Evolutionary conservation across 768 basidiomycete species (phyloP).

Genomic region (Russula sp.): DNA sequence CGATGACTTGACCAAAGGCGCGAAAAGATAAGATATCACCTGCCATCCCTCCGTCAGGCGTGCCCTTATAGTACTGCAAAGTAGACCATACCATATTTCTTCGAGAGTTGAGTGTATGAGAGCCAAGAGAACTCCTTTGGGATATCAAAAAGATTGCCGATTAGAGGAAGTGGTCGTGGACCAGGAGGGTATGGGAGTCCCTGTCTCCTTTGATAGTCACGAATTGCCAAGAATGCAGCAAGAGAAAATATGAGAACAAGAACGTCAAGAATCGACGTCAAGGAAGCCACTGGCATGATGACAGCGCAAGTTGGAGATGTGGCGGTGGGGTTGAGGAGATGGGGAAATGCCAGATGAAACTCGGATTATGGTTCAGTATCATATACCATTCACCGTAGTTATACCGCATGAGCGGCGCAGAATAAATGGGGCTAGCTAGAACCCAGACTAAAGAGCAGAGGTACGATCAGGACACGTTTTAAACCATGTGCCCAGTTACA

Average conservation of each 20-base stretch:
- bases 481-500: no score
- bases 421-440: no score
- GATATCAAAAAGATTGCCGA: conserved; percentile 19
- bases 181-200: conserved; percentile 21
- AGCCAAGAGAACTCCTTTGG: conserved; percentile 17
- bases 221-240: not conserved
- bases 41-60: not conserved
- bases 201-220: not conserved
- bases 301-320: not conserved
- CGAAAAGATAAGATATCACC: conserved; percentile 16
- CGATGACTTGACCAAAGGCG: conserved; percentile 8
- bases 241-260: conserved; percentile 1
- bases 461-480: no score
- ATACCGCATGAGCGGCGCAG: no score
- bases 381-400: no score
- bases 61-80: not conserved
- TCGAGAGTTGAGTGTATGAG: not conserved
- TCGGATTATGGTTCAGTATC: no score
- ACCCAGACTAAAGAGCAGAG: no score
- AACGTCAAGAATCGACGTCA: not conserved
- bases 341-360: no score
- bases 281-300: not conserved
- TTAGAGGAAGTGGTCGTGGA: conserved; percentile 10
- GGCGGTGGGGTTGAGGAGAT: no score
- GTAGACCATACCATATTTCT: conserved; percentile 9